Conservation (phyloP, 805 yeast species). For the Hanseniaspora lachancei region DNA sequence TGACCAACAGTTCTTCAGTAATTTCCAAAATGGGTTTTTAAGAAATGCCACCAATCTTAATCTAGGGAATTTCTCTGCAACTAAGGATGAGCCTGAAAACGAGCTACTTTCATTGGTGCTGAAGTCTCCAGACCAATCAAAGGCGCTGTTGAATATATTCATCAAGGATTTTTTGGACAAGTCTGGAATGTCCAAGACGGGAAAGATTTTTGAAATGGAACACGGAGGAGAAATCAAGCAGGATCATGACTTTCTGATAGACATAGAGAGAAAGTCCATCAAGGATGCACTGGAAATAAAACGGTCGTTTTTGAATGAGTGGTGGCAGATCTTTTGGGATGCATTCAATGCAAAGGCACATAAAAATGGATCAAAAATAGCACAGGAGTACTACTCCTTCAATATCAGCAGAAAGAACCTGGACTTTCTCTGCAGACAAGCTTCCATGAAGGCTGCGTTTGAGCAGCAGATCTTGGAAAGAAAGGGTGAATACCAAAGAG, state of each 20-base stretch:
- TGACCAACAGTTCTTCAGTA: background rate
- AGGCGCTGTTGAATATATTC: constrained; percentile 63
- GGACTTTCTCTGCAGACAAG: constrained; percentile 38
- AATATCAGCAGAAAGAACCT: constrained; percentile 48
- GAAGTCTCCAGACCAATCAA: constrained; percentile 15
- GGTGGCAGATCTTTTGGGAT: constrained; percentile 98
- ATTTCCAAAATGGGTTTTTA: background rate
- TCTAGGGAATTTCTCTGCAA: background rate
- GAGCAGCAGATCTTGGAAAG: constrained; percentile 33
- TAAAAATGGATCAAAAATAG: constrained; percentile 47
- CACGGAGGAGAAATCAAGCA: constrained; percentile 38
- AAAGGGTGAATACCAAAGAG: constrained; percentile 28
- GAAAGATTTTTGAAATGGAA: constrained; percentile 59
- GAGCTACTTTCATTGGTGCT: background rate
- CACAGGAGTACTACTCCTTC: constrained; percentile 58
- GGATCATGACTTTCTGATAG: constrained; percentile 16
- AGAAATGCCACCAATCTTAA: background rate
- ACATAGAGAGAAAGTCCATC: background rate
- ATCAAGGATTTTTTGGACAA: constrained; percentile 75
- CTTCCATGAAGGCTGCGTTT: constrained; percentile 34
- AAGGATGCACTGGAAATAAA: constrained; percentile 35
- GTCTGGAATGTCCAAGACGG: constrained; percentile 58
- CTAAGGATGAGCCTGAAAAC: background rate
- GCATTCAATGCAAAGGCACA: constrained; percentile 70
- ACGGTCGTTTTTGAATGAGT: constrained; percentile 74